Percentiles rank a stretch among this genome's conserved stretches.
These are phyloP conservation scores for Mesembryanthemum crystallinum DNA, from an alignment of 148 eudicot genomes.

Conservation along the genomic window DNA sequence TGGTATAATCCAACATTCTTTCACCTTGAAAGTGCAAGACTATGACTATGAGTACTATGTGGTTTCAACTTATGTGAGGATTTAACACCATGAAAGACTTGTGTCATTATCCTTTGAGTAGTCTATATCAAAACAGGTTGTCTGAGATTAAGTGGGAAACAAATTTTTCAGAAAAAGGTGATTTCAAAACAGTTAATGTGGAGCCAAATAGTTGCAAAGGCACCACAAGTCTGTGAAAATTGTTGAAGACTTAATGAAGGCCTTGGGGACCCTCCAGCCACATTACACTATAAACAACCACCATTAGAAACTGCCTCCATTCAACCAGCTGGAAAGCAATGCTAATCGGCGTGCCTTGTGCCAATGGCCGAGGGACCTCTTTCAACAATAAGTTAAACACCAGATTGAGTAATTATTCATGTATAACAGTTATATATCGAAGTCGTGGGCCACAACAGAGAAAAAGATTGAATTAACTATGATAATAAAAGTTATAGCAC, in stretches of 20 bases:
- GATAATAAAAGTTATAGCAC: background rate
- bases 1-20: background rate
- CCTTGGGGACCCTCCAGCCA: constrained; percentile 22
- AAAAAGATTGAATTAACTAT: background rate
- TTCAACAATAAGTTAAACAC: background rate
- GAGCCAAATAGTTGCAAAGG: background rate
- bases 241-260: constrained; percentile 6
- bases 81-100: background rate
- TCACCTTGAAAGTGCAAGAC: background rate
- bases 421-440: background rate
- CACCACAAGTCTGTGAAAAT: background rate
- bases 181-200: background rate
- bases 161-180: constrained; percentile 2
- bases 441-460: background rate
- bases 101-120: background rate
- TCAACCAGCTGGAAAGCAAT: constrained; percentile 28
- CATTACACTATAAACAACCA: constrained; percentile 15
- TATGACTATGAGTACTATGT: background rate
- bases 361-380: constrained; percentile 21
- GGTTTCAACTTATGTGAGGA: background rate
- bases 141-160: constrained; percentile 6
- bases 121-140: constrained; percentile 4
- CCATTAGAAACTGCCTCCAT: background rate
- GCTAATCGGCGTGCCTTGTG: background rate
- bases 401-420: background rate